phyloP scores from a whole-genome alignment of 148 eudicot species.

The Persicaria maculosa region DNA sequence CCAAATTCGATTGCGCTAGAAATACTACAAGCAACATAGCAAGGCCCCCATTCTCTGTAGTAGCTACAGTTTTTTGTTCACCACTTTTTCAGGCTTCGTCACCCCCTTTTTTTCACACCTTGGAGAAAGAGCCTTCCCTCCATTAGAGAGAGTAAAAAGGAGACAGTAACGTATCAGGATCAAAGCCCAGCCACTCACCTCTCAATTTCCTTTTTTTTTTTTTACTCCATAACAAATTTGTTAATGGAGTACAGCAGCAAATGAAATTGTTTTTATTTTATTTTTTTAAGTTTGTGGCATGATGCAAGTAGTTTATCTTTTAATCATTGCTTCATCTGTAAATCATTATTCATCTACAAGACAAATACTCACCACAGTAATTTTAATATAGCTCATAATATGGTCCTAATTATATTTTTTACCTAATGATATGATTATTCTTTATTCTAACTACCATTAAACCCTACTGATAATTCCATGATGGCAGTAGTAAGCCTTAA shows the following conservation, averaged over 20 bases:
- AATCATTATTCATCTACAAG: background rate
- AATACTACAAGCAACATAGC: background rate
- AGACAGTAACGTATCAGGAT: slow-evolving; percentile 10
- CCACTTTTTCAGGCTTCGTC: slow-evolving; percentile 1
- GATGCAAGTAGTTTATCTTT: background rate
- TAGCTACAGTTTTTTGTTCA: background rate
- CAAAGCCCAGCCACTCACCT: slow-evolving; percentile 11
- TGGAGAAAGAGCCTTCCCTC: slow-evolving; percentile 1
- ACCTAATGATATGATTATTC: no score
- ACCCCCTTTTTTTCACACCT: background rate
- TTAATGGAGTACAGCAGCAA: slow-evolving; percentile 2
- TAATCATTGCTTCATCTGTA: background rate
- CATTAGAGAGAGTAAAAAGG: background rate
- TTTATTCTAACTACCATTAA: no score
- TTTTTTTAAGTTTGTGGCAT: slow-evolving; percentile 7
- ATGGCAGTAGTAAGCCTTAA: background rate
- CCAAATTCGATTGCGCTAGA: background rate
- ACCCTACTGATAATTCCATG: background rate
- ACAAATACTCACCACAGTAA: no score
- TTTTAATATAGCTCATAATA: no score
- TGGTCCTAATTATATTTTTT: no score
- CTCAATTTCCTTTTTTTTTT: background rate
- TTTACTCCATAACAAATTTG: background rate
- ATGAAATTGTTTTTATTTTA: slow-evolving; percentile 2
- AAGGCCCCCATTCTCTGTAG: background rate